These are phyloP conservation scores for Tuber microsphaerosporum DNA, from an alignment of 495 filamentous ascomycete species.

Conservation along the genomic window DNA sequence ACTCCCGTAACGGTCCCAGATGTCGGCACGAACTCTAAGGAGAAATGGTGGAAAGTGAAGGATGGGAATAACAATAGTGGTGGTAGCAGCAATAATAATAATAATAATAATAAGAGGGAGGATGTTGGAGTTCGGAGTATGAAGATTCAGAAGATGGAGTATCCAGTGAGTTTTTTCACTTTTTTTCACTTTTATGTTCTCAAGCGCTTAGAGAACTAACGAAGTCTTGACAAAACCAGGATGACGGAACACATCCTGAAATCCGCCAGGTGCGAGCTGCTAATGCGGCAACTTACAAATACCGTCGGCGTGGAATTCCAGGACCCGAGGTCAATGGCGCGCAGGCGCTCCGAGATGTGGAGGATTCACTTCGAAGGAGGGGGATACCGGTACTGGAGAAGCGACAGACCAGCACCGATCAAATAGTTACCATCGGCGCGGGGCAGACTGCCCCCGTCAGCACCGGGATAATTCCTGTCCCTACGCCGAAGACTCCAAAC, in stretches of 20 bases:
- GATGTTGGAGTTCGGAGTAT: slow-evolving; percentile 13
- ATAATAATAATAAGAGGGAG: background rate
- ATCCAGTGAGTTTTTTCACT: background rate
- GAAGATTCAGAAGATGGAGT: slow-evolving; percentile 13
- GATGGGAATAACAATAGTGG: slow-evolving; percentile 18
- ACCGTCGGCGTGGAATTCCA: slow-evolving; percentile 28
- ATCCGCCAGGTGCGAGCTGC: slow-evolving; percentile 29
- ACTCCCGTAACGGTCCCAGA: slow-evolving; percentile 13
- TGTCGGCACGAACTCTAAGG: background rate
- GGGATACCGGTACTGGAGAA: slow-evolving; percentile 11
- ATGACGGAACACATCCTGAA: slow-evolving; percentile 28
- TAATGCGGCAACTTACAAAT: slow-evolving; percentile 30
- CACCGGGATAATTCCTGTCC: slow-evolving; percentile 19
- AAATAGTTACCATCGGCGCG: slow-evolving; percentile 8
- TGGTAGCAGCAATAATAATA: background rate
- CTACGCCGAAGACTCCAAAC: slow-evolving; percentile 27
- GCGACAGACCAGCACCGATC: slow-evolving; percentile 14
- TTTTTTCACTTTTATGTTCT: slow-evolving; percentile 9
- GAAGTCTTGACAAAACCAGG: slow-evolving; percentile 14
- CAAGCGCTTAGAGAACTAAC: slow-evolving; percentile 13
- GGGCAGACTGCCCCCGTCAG: slow-evolving; percentile 19
- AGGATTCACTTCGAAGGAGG: slow-evolving; percentile 28
- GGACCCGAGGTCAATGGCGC: slow-evolving; percentile 30
- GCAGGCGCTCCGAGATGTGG: slow-evolving; percentile 24
- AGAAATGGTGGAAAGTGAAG: background rate